These are phyloP conservation scores for Trichocladium antarcticum DNA, from an alignment of 495 filamentous ascomycete genomes.

Conservation along the genomic window DNA sequence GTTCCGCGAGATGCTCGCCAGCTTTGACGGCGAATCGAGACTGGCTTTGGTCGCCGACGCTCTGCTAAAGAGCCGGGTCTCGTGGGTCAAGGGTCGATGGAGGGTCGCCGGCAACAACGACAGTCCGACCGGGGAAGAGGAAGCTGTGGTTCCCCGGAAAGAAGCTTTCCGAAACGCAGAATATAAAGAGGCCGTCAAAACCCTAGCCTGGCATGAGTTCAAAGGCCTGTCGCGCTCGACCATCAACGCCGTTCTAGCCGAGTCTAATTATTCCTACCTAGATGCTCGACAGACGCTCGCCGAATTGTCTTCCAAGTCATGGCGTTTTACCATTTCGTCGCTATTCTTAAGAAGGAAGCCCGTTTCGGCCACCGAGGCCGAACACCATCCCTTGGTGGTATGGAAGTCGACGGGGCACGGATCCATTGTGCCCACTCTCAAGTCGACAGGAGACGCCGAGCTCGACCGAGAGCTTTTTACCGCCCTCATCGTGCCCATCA, in stretches of 20 bases:
- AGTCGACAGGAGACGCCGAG: slow-evolving; percentile 62
- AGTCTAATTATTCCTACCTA: slow-evolving; percentile 78
- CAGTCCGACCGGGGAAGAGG: slow-evolving; percentile 1
- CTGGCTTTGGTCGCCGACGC: slow-evolving; percentile 77
- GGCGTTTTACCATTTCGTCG: slow-evolving; percentile 69
- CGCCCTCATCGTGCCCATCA: slow-evolving; percentile 53
- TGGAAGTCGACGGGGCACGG: slow-evolving; percentile 49
- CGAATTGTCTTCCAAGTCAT: slow-evolving; percentile 66
- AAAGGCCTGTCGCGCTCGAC: slow-evolving; percentile 65
- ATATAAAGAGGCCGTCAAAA: slow-evolving; percentile 64
- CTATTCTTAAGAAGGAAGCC: slow-evolving; percentile 60
- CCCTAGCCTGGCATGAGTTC: slow-evolving; percentile 62
- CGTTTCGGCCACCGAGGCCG: slow-evolving; percentile 44
- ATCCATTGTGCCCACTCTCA: slow-evolving; percentile 46
- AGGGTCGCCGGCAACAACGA: slow-evolving; percentile 36
- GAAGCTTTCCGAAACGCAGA: slow-evolving; percentile 62
- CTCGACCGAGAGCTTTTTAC: slow-evolving; percentile 69
- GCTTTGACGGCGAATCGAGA: slow-evolving; percentile 70
- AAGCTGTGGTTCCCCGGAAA: slow-evolving; percentile 44
- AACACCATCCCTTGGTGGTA: slow-evolving; percentile 46
- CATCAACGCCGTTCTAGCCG: slow-evolving; percentile 79
- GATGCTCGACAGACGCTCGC: slow-evolving; percentile 65
- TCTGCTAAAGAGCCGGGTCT: slow-evolving; percentile 62
- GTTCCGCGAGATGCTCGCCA: slow-evolving; percentile 79
- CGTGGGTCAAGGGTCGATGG: slow-evolving; percentile 67